Percentiles rank a stretch among this genome's conserved stretches.
These are phyloP conservation scores for Apiotrichum gamsii DNA, from an alignment of 1,284 basidiomycete species.

Conservation along the genomic window DNA sequence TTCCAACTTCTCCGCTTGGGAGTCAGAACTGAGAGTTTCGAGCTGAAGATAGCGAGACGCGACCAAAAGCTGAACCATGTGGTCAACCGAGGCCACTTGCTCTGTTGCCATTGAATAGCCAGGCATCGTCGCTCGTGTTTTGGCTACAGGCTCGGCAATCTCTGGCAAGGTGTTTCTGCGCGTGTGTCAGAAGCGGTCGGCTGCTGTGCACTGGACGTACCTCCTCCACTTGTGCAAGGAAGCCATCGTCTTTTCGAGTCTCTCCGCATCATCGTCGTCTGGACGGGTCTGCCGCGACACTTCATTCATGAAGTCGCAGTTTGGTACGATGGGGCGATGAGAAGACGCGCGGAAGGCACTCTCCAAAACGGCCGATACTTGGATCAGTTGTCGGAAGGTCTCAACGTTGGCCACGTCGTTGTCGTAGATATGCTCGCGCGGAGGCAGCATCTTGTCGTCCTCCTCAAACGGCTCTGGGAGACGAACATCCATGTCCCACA, in stretches of 20 bases:
- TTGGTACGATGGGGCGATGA: slow-evolving; percentile 5
- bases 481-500: slow-evolving; percentile 15
- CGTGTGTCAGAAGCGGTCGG: too few species aligned
- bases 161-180: not conserved
- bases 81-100: slow-evolving; percentile 10
- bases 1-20: not conserved
- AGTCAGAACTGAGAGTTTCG: slow-evolving; percentile 5
- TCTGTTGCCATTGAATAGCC: slow-evolving; percentile 10
- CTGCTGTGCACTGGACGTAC: not conserved
- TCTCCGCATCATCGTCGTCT: slow-evolving; percentile 5
- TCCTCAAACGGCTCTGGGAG: slow-evolving; percentile 13
- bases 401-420: slow-evolving; percentile 5
- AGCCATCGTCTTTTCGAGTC: slow-evolving; percentile 8
- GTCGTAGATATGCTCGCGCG: not conserved
- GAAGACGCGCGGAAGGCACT: slow-evolving; percentile 9
- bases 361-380: slow-evolving; percentile 8
- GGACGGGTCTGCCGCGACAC: slow-evolving; percentile 1
- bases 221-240: slow-evolving; percentile 4
- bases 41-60: slow-evolving; percentile 10
- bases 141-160: not conserved
- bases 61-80: slow-evolving; percentile 12
- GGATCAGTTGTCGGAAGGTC: slow-evolving; percentile 9
- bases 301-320: slow-evolving; percentile 12
- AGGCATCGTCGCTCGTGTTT: not conserved
- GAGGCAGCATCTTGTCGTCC: too few species aligned